A percentile compares a stretch with the other conserved stretches of the same genome.
Conservation (phyloP, 2,329 filamentous ascomycete species). For the Colletotrichum incanum region DNA sequence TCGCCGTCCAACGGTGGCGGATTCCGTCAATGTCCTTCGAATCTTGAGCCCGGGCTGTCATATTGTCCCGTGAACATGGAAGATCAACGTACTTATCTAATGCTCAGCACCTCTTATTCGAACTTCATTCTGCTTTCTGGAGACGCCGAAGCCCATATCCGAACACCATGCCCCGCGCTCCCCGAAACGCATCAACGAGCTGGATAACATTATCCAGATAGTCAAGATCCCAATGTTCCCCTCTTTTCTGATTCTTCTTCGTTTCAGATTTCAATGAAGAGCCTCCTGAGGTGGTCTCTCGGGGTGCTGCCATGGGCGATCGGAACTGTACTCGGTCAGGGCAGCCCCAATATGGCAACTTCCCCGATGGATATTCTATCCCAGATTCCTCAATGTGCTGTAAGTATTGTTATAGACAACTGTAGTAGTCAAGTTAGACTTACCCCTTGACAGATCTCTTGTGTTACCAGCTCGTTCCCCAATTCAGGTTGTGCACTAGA, state of each 20-base stretch:
- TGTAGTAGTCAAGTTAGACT: background rate
- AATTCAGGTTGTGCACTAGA: slow-evolving; percentile 18
- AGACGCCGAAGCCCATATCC: slow-evolving; percentile 12
- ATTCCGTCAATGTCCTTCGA: slow-evolving; percentile 21
- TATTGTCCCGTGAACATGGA: background rate
- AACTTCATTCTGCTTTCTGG: background rate
- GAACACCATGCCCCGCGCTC: slow-evolving; percentile 25
- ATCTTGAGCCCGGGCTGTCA: background rate
- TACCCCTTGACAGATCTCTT: background rate
- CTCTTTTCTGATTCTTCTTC: background rate
- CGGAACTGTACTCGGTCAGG: slow-evolving; percentile 15
- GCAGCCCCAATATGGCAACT: background rate
- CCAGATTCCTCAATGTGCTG: slow-evolving; percentile 29
- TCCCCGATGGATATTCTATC: slow-evolving; percentile 24
- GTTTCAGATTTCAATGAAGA: slow-evolving; percentile 29
- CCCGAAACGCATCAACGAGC: slow-evolving; percentile 10
- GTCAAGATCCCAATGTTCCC: background rate
- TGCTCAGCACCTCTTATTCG: background rate
- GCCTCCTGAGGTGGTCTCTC: slow-evolving; percentile 14
- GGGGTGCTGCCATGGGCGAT: slow-evolving; percentile 29
- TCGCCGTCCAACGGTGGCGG: slow-evolving; percentile 1
- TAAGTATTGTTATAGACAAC: background rate
- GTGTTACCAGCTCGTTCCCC: slow-evolving; percentile 5
- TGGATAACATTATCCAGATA: slow-evolving; percentile 2
- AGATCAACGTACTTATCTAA: slow-evolving; percentile 20